phyloP scores from a whole-genome alignment of 148 eudicot genomes.

The Cornus kousa region DNA sequence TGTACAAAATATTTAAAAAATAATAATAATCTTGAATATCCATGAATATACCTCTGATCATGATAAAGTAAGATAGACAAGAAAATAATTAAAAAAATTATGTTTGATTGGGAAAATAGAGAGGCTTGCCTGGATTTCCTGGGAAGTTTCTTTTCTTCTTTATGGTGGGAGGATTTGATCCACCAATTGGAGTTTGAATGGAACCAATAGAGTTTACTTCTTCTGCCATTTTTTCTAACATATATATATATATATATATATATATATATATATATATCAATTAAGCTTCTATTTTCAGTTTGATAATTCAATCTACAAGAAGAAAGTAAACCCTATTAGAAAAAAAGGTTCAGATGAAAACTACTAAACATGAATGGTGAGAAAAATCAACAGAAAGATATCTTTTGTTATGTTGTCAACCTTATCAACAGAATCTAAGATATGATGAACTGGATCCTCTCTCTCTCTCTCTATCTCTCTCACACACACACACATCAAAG shows the following conservation, averaged over 20 bases:
- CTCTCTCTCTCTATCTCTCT: no score
- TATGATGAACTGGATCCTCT: background rate
- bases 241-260: no score
- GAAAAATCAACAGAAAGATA: background rate
- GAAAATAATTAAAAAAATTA: no score
- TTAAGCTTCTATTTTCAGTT: background rate
- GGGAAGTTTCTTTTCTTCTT: conserved; percentile 89
- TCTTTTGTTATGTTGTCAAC: conserved; percentile 9
- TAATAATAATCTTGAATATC: no score
- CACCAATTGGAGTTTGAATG: conserved; percentile 31
- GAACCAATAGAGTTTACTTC: conserved; percentile 53
- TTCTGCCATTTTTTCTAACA: conserved; percentile 40
- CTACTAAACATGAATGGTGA: background rate
- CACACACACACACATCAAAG: background rate
- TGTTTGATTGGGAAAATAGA: no score
- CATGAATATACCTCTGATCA: no score
- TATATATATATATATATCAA: no score
- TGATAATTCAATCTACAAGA: background rate
- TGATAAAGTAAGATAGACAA: no score
- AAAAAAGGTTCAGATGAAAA: background rate
- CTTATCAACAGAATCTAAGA: background rate
- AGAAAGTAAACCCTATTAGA: background rate
- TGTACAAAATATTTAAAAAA: no score
- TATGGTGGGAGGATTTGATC: conserved; percentile 49
- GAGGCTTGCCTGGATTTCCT: conserved; percentile 49